These are phyloP conservation scores for Pholiota molesta DNA, from an alignment of 768 basidiomycete species.

Conservation along the genomic window DNA sequence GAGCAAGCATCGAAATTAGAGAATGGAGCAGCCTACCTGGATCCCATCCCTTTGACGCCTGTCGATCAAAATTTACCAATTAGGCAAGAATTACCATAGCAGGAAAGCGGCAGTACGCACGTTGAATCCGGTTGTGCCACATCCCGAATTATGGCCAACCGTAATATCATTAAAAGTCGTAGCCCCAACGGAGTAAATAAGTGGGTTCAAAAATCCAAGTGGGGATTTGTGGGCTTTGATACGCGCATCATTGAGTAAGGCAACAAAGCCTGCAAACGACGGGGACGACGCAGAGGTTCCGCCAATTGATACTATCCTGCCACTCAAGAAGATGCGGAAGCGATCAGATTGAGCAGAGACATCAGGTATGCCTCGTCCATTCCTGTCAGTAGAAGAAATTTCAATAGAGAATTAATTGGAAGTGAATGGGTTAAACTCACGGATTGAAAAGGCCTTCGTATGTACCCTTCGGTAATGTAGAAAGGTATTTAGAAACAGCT, in stretches of 20 bases:
- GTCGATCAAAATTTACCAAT: constrained; percentile 5
- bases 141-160: constrained; percentile 55
- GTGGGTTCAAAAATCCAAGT: constrained; percentile 71
- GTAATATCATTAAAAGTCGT: constrained; percentile 61
- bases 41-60: constrained; percentile 56
- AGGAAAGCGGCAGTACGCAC: constrained; percentile 35
- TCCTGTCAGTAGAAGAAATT: not conserved
- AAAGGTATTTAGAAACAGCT: constrained; percentile 47
- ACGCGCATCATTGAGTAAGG: constrained; percentile 68
- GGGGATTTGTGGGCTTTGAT: constrained; percentile 40
- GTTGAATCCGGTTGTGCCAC: constrained; percentile 69
- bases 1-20: constrained; percentile 2
- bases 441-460: constrained; percentile 65
- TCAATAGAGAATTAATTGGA: not conserved
- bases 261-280: constrained; percentile 63
- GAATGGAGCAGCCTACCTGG: constrained; percentile 41
- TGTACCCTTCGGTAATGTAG: constrained; percentile 44
- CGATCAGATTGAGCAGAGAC: constrained; percentile 59
- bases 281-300: constrained; percentile 74
- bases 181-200: constrained; percentile 49
- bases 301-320: constrained; percentile 39
- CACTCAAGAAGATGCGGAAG: constrained; percentile 52
- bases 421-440: constrained; percentile 34
- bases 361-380: constrained; percentile 58
- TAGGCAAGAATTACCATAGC: constrained; percentile 4